Evolutionary conservation across 2,329 filamentous ascomycete species (phyloP), one percentile per base, ranked within the genome.

Genomic region (Penicillium sp.): DNA sequence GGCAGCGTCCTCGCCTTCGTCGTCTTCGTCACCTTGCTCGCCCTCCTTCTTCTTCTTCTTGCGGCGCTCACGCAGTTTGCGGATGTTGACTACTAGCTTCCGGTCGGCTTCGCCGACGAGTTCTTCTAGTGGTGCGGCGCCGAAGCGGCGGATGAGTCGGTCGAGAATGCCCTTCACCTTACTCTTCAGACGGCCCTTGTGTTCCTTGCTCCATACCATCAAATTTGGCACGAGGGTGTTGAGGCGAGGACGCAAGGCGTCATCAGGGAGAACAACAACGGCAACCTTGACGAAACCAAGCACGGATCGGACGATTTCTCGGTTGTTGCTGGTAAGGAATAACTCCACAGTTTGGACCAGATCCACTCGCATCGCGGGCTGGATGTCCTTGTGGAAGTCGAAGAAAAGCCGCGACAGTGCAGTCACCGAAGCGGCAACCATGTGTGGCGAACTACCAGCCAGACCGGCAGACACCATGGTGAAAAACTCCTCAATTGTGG

Each of bases 81-180:
- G 91, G 73, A 99, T 97, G 73, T 98, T 97, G 72, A 89, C 85
- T 46, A 99, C 90, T 59, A 99, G 83, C 78, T 98, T 99, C 69
- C 88, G 88, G 78, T 97, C 94, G 23, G 87, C 87, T 71, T 96
- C 91, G 3, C 93, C 94, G 62, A 91, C 93, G 75, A 91, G 84
- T 67, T 87, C 86, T 78, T 95, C 91, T 13, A 99, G 86, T 31
- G 87, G 79, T 2, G 94, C 90, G 50, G 91, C 90, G 52, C 95
- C 93, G 73, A 97, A 98, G 60, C 94, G 88, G 52, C 94, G 88
- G 23, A 98, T 90, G 85, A 97, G 92, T 56, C 95, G 88, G 80
- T 99, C 95, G 17, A 99, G 82, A 66, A 99, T 98, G 74, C 97
- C 93, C 87, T 97, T 98, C 69, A 99, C 93, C 83, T 98, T 99